Evolutionary conservation across 768 basidiomycete genomes (phyloP).

Genomic region (Tubosaeta brunneosetosa): DNA sequence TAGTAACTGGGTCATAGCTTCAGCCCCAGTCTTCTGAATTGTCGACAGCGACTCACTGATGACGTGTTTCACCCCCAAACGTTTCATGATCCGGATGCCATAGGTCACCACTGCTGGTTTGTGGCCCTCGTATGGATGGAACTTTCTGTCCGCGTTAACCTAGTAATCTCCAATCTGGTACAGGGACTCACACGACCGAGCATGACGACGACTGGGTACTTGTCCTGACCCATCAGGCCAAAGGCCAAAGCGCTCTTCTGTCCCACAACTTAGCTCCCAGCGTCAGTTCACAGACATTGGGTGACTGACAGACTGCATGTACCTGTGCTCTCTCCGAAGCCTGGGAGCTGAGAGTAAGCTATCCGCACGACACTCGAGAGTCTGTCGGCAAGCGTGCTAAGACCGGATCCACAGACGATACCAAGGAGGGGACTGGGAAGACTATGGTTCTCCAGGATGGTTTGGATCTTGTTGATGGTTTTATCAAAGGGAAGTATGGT

Average conservation of each 20-base stretch:
- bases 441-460: constrained; percentile 21
- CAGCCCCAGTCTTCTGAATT: not conserved
- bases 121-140: constrained; percentile 86
- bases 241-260: constrained; percentile 80
- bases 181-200: constrained; percentile 64
- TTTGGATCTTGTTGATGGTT: constrained; percentile 26
- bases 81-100: constrained; percentile 75
- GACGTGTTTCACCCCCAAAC: constrained; percentile 67
- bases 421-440: constrained; percentile 63
- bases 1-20: constrained; percentile 57
- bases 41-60: constrained; percentile 53
- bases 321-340: constrained; percentile 79
- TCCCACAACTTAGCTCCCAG: constrained; percentile 55
- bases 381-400: constrained; percentile 66
- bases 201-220: constrained; percentile 85
- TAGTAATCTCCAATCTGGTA: not conserved
- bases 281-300: not conserved
- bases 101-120: constrained; percentile 63
- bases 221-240: constrained; percentile 61
- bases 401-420: constrained; percentile 84
- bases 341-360: constrained; percentile 63
- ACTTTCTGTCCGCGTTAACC: constrained; percentile 39
- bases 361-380: constrained; percentile 55
- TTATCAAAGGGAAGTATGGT: constrained; percentile 23
- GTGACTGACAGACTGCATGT: constrained; percentile 7